Evolutionary conservation across 2,329 filamentous ascomycete genomes (phyloP).

Genomic region (Pseudogymnoascus sp.): DNA sequence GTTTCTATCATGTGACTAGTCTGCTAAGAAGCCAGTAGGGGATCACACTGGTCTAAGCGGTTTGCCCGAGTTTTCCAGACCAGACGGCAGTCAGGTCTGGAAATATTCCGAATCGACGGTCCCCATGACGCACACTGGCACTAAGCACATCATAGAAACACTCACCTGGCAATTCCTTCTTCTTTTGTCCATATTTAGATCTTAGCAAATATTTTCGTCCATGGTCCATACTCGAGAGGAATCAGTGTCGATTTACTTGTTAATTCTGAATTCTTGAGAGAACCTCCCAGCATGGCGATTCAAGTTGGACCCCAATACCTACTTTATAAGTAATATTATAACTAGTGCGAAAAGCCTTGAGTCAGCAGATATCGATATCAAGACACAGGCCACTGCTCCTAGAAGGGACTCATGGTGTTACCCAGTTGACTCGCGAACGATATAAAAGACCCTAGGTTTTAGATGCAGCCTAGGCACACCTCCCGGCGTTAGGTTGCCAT

Average conservation of each 20-base stretch:
- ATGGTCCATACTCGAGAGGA: background rate
- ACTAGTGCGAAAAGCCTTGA: background rate
- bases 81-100: too few relatives aligned
- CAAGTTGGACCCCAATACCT: background rate
- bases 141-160: too few relatives aligned
- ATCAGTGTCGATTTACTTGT: background rate
- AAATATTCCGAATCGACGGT: too few relatives aligned
- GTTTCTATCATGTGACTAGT: too few relatives aligned
- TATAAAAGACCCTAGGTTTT: conserved; percentile 23
- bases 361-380: background rate
- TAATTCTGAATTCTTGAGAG: background rate
- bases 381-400: background rate
- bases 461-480: conserved; percentile 20
- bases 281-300: background rate
- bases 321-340: background rate
- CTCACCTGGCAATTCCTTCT: background rate
- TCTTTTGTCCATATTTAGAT: background rate
- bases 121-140: too few relatives aligned
- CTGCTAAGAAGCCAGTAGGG: too few relatives aligned
- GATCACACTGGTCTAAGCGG: too few relatives aligned
- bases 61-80: too few relatives aligned
- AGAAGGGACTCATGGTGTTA: background rate
- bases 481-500: conserved; percentile 10
- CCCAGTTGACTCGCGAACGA: background rate
- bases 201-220: background rate